Evolutionary conservation across 148 eudicot genomes (phyloP).

Genomic region (Pouteria glomerata): DNA sequence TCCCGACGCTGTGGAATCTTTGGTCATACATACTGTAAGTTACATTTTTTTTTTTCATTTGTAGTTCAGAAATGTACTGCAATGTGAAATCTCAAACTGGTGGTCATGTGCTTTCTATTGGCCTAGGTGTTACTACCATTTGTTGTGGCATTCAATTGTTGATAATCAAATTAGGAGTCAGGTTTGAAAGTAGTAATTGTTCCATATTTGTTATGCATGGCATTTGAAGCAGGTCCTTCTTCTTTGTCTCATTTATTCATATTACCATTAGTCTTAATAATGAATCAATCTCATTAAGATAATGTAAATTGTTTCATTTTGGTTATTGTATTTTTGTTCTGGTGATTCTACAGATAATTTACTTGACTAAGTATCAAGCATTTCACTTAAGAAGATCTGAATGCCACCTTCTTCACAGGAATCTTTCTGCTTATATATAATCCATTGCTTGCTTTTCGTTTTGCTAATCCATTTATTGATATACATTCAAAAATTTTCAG

Average conservation of each 20-base stretch:
- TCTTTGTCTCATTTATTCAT: background rate
- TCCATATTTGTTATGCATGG: background rate
- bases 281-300: too few relatives aligned
- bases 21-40: too few relatives aligned
- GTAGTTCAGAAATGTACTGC: too few relatives aligned
- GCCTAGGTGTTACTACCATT: too few relatives aligned
- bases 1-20: too few relatives aligned
- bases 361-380: background rate
- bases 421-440: conserved; percentile 7
- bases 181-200: background rate
- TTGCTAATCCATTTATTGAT: background rate
- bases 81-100: too few relatives aligned
- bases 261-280: background rate
- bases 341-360: background rate
- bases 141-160: background rate
- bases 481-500: conserved; percentile 25
- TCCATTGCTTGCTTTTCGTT: background rate
- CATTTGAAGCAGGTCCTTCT: background rate
- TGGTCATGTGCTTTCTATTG: too few relatives aligned
- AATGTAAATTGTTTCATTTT: background rate
- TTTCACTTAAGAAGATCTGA: background rate
- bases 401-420: background rate
- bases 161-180: background rate
- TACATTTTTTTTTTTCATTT: too few relatives aligned
- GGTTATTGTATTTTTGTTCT: background rate